Evolutionary conservation across 1,284 basidiomycete genomes (phyloP).

Genomic region (Omphalotus olearius): DNA sequence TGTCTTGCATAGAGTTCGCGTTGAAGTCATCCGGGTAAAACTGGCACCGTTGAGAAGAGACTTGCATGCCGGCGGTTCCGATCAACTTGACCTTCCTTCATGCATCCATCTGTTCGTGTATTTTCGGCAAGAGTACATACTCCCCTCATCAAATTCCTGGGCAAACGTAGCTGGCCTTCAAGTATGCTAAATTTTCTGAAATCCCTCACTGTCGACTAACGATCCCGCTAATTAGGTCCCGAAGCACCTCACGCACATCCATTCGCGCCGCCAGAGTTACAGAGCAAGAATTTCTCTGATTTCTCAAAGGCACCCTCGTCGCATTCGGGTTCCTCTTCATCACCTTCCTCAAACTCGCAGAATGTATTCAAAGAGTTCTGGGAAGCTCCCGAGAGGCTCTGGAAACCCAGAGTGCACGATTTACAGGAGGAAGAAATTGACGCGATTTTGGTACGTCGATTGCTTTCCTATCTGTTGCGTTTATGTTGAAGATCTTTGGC

Average conservation of each 20-base stretch:
- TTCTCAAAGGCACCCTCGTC: conserved; percentile 52
- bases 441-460: conserved; percentile 64
- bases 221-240: conserved; percentile 37
- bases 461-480: conserved; percentile 2
- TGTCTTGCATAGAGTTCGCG: too few relatives aligned
- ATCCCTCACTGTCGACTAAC: not conserved
- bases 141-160: conserved; percentile 81
- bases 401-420: conserved; percentile 53
- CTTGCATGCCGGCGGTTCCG: too few relatives aligned
- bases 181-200: conserved; percentile 29
- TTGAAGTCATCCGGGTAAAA: too few relatives aligned
- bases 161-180: conserved; percentile 60
- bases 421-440: conserved; percentile 74
- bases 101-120: conserved; percentile 46
- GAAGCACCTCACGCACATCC: conserved; percentile 71
- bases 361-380: conserved; percentile 65
- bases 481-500: not conserved
- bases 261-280: conserved; percentile 64
- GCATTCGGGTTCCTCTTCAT: conserved; percentile 22
- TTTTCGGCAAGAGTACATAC: conserved; percentile 37
- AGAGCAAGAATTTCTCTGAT: conserved; percentile 54
- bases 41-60: too few relatives aligned
- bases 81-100: conserved; percentile 18
- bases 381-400: conserved; percentile 72
- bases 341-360: conserved; percentile 13